Base-by-base conservation (phyloP, 305 asterid species). In the Galium porrigens region DNA sequence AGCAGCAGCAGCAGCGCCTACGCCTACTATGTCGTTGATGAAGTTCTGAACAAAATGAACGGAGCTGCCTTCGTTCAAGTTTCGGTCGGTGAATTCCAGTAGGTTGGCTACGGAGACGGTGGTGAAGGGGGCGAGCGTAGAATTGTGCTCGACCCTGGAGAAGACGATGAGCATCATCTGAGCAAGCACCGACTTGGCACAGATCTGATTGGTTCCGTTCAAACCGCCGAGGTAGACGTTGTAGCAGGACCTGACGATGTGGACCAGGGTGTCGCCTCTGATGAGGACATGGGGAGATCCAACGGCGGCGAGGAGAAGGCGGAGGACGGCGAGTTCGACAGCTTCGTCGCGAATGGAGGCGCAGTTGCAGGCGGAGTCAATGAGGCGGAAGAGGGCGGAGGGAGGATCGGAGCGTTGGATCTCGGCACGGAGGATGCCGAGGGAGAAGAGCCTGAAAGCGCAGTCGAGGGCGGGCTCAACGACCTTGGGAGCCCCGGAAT, bases 161-260 rank as follows among this genome's bases (percentile, higher is more conserved):
- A 89, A 92, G 64, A 89, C 79, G 76, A 89, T 81, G 70, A 89
- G 64, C 95, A 89, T 87, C 95, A 89, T 92, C 82, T 92, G 99
- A 11, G 97, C 94, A 58, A 92, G 90, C 70, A 89, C 89, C 29
- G 95, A 76, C 83, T 92, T 92, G 2, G 99, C 99, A 77, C 99
- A 92, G 82, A 92, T 89, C 88, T 92, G 99, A 81, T 89, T 89
- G 79, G 99, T 92, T 46, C 99, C 99, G 68, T 77, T 92, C 72
- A 76, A 83, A 59, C 99, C 95, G 30, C 99, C 95, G 12, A 92
- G 81, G 74, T 92, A 92, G 49, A 92, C 83, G 76, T 92, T 92
- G 78, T 89, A 92, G 81, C 99, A 92, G 66, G 97, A 86, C 82
- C 94, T 84, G 11, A 85, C 99, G 36, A 92, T 77, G 73, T 85